Base-by-base conservation (phyloP, 2,329 filamentous ascomycete genomes). In the Simplicillium aogashimaense region DNA sequence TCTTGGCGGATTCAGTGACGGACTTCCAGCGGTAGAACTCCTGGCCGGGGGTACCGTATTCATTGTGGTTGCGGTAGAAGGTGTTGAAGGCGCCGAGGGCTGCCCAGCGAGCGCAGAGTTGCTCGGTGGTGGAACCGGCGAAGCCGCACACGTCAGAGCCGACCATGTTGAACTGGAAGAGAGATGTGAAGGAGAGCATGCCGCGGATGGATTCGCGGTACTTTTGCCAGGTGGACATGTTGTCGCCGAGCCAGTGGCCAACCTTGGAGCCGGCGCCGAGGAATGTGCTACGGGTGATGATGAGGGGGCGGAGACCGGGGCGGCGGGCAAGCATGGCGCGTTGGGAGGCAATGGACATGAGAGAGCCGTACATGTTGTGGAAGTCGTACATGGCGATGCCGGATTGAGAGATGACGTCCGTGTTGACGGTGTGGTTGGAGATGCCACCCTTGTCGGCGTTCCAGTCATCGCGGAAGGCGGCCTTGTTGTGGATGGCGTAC, bases 231-330 rank as follows among this genome's bases (percentile, higher is more conserved):
- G 75, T 70, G 3, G 79, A 81, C 14, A 67, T 63, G 53, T 88
- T 89, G 57, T 90, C 80, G 29, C 82, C 84, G 25, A 85, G 84
- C 86, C 86, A 94, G 59, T 92, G 86, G 1, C 84, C 86, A 1
- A 84, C 81, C 64, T 74, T 83, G 55, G 76, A 78, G 2, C 87
- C 86, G 1, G 77, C 77, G 3, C 86, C 86, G 9, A 84, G 72
- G 53, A 90, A 92, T 1, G 86, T 92, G 31, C 81, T 86, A 13
- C 87, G 79, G 0, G 83, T 84, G 51, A 94, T 87, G 53, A 94
- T 83, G 60, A 94, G 86, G 1, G 87, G 87, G 0, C 87, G 78
- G 56, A 84, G 83, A 12, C 64, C 68, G 0, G 82, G 77, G 44
- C 77, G 76, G 14, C 85, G 67, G 2, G 67, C 57, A 3, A 81